Conservation (phyloP, 345 rosid species). For the Gynandropsis gynandra region DNA sequence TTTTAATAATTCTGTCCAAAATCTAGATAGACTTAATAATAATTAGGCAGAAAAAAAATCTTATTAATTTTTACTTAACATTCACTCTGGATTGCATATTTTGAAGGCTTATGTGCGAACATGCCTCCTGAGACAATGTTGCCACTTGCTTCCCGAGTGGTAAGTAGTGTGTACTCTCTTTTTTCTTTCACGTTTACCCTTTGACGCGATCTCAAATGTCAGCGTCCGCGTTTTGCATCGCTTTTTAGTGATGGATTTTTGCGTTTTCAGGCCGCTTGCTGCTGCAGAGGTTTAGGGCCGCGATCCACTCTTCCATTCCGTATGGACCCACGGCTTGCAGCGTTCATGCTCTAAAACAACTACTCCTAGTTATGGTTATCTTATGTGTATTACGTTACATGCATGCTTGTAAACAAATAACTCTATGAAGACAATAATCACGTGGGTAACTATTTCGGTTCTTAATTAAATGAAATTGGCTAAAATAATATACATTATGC, state of each 20-base stretch:
- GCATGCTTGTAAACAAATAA: too few relatives aligned
- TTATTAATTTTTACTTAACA: too few relatives aligned
- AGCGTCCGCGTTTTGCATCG: not conserved
- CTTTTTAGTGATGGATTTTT: conserved; percentile 8
- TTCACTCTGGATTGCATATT: conserved; percentile 1
- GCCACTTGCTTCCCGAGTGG: conserved; percentile 81
- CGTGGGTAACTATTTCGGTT: too few relatives aligned
- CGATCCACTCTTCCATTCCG: conserved; percentile 58
- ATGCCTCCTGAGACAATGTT: conserved; percentile 64
- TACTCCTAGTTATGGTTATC: too few relatives aligned
- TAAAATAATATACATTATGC: too few relatives aligned
- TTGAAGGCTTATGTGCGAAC: conserved; percentile 47
- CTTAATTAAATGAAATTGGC: too few relatives aligned
- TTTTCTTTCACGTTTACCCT: not conserved
- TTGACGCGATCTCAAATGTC: conserved; percentile 2
- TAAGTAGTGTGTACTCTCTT: conserved; percentile 24
- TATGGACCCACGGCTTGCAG: conserved; percentile 46
- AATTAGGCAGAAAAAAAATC: too few relatives aligned
- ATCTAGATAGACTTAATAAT: too few relatives aligned
- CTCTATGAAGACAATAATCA: too few relatives aligned
- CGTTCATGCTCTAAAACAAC: conserved; percentile 23
- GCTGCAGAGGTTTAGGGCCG: conserved; percentile 82
- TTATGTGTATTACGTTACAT: too few relatives aligned
- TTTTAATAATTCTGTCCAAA: too few relatives aligned
- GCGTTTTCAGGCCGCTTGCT: conserved; percentile 59